Conservation (phyloP, 2,329 filamentous ascomycete genomes). For the Neoscytalidium dimidiatum region DNA sequence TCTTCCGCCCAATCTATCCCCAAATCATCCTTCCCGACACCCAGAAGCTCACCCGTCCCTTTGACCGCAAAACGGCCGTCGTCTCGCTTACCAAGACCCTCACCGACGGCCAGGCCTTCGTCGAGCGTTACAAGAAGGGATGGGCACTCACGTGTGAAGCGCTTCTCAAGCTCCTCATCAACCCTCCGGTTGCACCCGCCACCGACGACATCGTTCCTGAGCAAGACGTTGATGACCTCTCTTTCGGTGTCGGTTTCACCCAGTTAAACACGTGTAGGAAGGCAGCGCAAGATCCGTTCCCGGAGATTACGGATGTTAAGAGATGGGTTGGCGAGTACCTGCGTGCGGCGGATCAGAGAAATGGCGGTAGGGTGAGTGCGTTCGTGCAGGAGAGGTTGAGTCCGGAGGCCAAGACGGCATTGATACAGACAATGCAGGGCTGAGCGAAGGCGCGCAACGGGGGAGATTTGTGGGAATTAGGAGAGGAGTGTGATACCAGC, state of each 20-base stretch:
- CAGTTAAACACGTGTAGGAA: conserved; percentile 87
- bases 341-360: conserved; percentile 73
- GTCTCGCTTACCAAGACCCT: conserved; percentile 92
- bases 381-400: conserved; percentile 72
- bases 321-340: conserved; percentile 82
- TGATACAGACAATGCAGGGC: conserved; percentile 15
- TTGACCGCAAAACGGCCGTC: conserved; percentile 91
- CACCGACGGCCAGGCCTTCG: conserved; percentile 82
- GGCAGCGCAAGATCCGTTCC: conserved; percentile 75
- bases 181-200: conserved; percentile 73
- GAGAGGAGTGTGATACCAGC: not conserved
- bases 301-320: conserved; percentile 78
- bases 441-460: no score
- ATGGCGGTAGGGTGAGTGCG: conserved; percentile 67
- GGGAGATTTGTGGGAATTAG: not conserved
- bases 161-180: conserved; percentile 85
- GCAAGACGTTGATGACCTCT: conserved; percentile 90
- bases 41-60: conserved; percentile 80
- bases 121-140: conserved; percentile 63
- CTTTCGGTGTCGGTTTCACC: conserved; percentile 93
- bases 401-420: conserved; percentile 31
- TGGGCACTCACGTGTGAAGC: conserved; percentile 90
- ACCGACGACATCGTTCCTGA: conserved; percentile 77
- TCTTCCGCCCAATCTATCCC: conserved; percentile 85
- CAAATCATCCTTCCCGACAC: conserved; percentile 85